Conservation (phyloP, 805 yeast species). For the Scheffersomyces lignosus region DNA sequence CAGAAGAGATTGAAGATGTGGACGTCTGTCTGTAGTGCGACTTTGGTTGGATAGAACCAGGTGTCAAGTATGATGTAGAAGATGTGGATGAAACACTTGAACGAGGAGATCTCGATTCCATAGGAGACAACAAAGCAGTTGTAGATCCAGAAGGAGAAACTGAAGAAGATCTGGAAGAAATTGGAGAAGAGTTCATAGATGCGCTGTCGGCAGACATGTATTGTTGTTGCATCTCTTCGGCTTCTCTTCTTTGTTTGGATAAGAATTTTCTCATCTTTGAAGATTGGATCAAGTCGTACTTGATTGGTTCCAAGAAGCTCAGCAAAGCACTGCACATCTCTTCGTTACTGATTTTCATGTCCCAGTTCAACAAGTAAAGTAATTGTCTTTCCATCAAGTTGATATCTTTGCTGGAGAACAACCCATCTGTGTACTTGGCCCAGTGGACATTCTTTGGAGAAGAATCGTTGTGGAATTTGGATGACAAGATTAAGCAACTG, state of each 20-base stretch:
- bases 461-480: conserved; percentile 75
- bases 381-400: conserved; percentile 81
- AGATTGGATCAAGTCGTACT: conserved; percentile 33
- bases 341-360: conserved; percentile 48
- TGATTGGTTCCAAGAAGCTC: conserved; percentile 54
- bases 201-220: conserved; percentile 1
- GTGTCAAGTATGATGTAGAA: not conserved
- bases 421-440: conserved; percentile 76
- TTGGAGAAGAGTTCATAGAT: conserved; percentile 2
- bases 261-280: conserved; percentile 34
- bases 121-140: not conserved
- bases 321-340: conserved; percentile 45
- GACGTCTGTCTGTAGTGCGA: conserved; percentile 23
- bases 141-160: not conserved
- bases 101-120: not conserved
- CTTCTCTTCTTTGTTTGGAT: conserved; percentile 23
- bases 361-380: conserved; percentile 69
- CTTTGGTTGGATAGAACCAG: not conserved
- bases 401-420: conserved; percentile 66
- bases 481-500: conserved; percentile 70
- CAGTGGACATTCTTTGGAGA: conserved; percentile 78
- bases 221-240: conserved; percentile 7
- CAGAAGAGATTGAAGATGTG: conserved; percentile 8
- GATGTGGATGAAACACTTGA: not conserved
- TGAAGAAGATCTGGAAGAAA: not conserved